Evolutionary conservation across 257 asterid species (phyloP).

Genomic region (Nicotiana tabacum): DNA sequence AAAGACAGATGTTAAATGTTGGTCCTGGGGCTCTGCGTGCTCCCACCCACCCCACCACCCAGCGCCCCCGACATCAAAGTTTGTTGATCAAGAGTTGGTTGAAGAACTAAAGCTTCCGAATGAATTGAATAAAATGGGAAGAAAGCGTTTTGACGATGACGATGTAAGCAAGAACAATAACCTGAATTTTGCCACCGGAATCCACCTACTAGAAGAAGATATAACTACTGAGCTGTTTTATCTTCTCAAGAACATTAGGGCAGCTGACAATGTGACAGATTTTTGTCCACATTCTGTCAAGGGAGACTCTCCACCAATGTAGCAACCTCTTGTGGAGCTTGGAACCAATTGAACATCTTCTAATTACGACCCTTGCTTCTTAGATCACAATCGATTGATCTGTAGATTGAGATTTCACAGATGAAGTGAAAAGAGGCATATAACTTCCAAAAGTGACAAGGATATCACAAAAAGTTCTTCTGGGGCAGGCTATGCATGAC

Average conservation of each 20-base stretch:
- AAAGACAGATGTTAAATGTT: neutral
- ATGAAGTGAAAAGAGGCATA: neutral
- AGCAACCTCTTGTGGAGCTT: neutral
- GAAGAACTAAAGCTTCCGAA: slow-evolving; percentile 6
- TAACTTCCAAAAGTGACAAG: neutral
- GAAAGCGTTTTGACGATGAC: neutral
- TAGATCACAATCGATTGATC: neutral
- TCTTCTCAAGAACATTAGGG: neutral
- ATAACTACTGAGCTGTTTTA: neutral
- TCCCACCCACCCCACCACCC: too few species aligned
- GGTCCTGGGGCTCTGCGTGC: neutral
- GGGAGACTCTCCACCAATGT: neutral
- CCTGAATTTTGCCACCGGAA: neutral
- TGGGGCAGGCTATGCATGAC: neutral
- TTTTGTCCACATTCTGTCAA: neutral
- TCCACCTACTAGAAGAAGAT: neutral
- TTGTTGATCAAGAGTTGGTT: neutral
- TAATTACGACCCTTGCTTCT: neutral
- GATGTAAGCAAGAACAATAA: neutral
- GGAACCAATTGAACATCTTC: neutral
- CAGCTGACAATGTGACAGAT: neutral
- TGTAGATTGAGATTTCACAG: neutral
- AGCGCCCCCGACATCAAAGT: neutral
- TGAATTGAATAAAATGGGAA: neutral
- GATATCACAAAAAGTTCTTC: neutral